Base-by-base conservation (phyloP, 768 basidiomycete genomes). In the Filobasidium wieringae region DNA sequence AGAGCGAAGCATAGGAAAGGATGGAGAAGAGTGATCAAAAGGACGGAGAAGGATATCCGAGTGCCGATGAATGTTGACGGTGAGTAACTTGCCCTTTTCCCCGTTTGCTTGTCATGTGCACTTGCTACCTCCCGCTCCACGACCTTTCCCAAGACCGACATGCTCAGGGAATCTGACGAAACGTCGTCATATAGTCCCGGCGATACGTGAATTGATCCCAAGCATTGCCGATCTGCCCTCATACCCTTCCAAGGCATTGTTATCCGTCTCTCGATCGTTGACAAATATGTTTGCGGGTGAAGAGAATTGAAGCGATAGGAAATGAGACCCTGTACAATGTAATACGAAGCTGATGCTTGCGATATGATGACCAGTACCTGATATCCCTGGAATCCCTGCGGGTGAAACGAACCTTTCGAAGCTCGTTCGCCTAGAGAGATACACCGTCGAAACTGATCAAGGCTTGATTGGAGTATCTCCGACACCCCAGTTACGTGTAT, bases 331-430 rank as follows among this genome's bases (percentile, higher is more conserved):
- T 12, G 7, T 30, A 24, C 43, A n/a, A 41, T n/a, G n/a, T n/a
- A n/a, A n/a, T n/a, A n/a, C n/a, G n/a, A n/a, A n/a, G n/a, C n/a
- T n/a, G n/a, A n/a, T n/a, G n/a, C n/a, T n/a, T 22, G n/a, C 24
- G 7, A 14, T 49, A 7, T 34, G 3, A 22, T 40, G 32, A 29
- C 36, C 33, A 60, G 53, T 55, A 14, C 36, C 51, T 51, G 27
- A 60, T 9, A 31, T 59, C 7, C 53, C 58, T 4, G 58, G 58
- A n/a, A 19, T 59, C 19, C 72, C 72, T 17, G 11, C 29, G 19
- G 67, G 68, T 5, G 69, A 66, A 11, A 53, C 60, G 27, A 62
- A 73, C 39, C 63, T 72, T 2, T 60, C 70, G 1, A 55, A 62
- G 9, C 60, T 70, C 17, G 68, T 73, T 51, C 60, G 49, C 0